Evolutionary conservation across 306 rosid species (phyloP), one percentile per base, ranked within the genome.

Genomic region (Glycine soja): DNA sequence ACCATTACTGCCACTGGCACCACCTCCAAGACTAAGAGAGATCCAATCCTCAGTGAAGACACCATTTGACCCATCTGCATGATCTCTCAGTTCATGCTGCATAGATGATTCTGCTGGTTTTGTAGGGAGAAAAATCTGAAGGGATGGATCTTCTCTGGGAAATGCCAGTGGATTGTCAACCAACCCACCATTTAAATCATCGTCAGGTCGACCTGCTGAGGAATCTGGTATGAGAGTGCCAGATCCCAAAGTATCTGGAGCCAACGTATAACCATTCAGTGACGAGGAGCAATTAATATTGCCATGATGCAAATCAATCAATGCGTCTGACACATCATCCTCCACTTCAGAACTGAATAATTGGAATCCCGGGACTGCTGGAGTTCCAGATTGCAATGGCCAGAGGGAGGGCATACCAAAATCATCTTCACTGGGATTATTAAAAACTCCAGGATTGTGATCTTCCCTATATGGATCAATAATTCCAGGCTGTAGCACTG

Each of bases 61-160:
- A 67, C 97, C 98, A 90, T 96, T 91, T 30, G 99, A 85, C 65
- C 87, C 84, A 67, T 92, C 97, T 43, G 84, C 83, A 71, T 82
- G 91, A 73, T 93, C 94, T 88, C 93, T 92, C 81, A 90, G 81
- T 83, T 93, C 90, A 74, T 91, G 86, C 81, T 86, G 98, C 72
- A 80, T 43, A n/a, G 89, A 85, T 59, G 88, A 90, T 75, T 85
- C 96, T 8, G 86, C 88, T 24, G 98, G 99, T 81, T 87, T 93
- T 34, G 99, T 88, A 68, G 99, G 99, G 80, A 96, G 99, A 90
- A 96, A 96, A 52, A 96, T 92, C 85, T 96, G 96, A 74, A 96
- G 99, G 7, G 99, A 86, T 52, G 97, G 98, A 82, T 96, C 99
- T 45, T 93, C 91, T 75, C 94, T 90, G 46, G 90, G 80, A 90